phyloP scores from a whole-genome alignment of 2,329 filamentous ascomycete genomes.

The Epicoccum nigrum region DNA sequence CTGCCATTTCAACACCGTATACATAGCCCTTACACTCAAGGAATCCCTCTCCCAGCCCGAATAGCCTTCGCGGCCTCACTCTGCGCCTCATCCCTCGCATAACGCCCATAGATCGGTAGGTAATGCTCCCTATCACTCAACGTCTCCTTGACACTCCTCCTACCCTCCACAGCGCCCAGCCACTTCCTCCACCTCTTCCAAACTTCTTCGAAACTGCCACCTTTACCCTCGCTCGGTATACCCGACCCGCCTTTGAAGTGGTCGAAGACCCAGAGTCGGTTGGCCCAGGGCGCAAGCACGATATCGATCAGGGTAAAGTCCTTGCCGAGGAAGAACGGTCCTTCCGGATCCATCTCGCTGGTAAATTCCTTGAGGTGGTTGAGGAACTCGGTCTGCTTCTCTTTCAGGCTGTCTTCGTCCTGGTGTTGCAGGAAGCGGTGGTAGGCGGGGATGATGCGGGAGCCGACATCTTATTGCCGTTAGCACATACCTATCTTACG shows the following conservation, averaged over 20 bases:
- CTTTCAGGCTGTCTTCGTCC: slow-evolving; percentile 50
- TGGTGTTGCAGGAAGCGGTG: slow-evolving; percentile 62
- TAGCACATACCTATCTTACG: neutral
- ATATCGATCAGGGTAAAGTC: slow-evolving; percentile 72
- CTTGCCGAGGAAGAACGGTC: slow-evolving; percentile 72
- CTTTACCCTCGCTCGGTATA: slow-evolving; percentile 55
- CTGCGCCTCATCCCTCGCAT: slow-evolving; percentile 56
- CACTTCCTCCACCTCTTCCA: slow-evolving; percentile 73
- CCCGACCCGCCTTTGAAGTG: slow-evolving; percentile 70
- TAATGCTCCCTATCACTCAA: slow-evolving; percentile 72
- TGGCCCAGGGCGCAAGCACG: slow-evolving; percentile 74
- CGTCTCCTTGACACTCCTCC: slow-evolving; percentile 70
- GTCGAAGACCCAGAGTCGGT: slow-evolving; percentile 74
- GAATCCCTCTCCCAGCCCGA: slow-evolving; percentile 66
- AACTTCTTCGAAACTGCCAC: slow-evolving; percentile 59
- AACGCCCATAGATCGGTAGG: slow-evolving; percentile 66
- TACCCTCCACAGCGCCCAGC: slow-evolving; percentile 63
- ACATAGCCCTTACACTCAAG: too few relatives aligned
- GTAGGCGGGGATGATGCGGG: slow-evolving; percentile 70
- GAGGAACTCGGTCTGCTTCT: slow-evolving; percentile 65
- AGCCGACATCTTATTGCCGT: slow-evolving; percentile 57
- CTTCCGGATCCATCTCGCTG: slow-evolving; percentile 64
- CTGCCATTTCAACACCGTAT: too few relatives aligned
- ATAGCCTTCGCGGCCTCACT: slow-evolving; percentile 57
- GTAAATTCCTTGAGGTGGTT: slow-evolving; percentile 65